phyloP scores from a whole-genome alignment of 768 basidiomycete species.

The Termitomyces sp. region DNA sequence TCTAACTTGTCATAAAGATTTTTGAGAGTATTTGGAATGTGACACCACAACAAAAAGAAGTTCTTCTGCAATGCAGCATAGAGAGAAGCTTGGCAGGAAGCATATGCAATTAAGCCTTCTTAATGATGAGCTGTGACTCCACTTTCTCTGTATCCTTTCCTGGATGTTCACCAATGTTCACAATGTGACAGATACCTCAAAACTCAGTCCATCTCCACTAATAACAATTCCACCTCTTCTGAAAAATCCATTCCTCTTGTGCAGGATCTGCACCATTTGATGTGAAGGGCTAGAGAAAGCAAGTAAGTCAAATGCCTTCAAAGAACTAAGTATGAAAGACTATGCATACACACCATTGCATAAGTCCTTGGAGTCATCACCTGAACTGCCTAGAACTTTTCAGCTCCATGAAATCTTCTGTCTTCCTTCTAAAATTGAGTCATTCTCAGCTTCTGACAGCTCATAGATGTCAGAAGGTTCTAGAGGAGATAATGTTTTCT shows the following conservation, averaged over 20 bases:
- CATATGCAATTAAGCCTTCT: background rate
- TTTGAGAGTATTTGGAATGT: background rate
- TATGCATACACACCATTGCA: slow-evolving; percentile 21
- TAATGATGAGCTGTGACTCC: background rate
- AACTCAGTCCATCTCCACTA: slow-evolving; percentile 7
- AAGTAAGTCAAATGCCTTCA: background rate
- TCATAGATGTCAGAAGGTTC: slow-evolving; percentile 9
- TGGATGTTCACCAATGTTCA: background rate
- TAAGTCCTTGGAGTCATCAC: background rate
- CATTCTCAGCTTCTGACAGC: slow-evolving; percentile 5
- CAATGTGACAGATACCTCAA: background rate
- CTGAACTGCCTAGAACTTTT: background rate
- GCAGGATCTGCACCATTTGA: slow-evolving; percentile 6
- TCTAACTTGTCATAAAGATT: background rate
- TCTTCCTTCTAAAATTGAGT: background rate
- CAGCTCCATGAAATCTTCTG: slow-evolving; percentile 13
- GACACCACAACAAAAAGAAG: background rate
- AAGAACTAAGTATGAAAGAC: too few relatives aligned
- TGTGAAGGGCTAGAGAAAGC: background rate
- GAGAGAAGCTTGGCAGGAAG: background rate
- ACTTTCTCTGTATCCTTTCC: background rate
- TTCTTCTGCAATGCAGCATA: background rate
- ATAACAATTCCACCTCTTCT: slow-evolving; percentile 2
- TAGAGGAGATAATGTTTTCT: background rate
- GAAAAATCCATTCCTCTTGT: background rate